Percentiles rank a stretch among this genome's conserved stretches.
phyloP scores from a whole-genome alignment of 371 early-diverging fungal genomes.

The Vairimorpha ceranae region DNA sequence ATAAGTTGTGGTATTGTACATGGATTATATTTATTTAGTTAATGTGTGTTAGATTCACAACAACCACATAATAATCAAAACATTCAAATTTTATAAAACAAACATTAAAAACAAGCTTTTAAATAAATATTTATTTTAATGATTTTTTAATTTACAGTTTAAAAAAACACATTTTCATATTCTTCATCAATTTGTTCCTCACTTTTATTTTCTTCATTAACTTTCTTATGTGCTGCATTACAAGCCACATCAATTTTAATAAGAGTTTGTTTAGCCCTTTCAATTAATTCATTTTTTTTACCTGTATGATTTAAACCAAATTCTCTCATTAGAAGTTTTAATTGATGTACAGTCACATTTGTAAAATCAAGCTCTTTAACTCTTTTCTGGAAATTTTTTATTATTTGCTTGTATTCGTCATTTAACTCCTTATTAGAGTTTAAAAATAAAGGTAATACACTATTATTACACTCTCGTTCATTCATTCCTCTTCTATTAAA shows the following conservation, averaged over 20 bases:
- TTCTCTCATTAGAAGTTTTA: conserved; percentile 61
- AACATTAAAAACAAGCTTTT: too few species aligned
- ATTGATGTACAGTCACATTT: conserved; percentile 60
- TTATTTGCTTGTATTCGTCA: conserved; percentile 47
- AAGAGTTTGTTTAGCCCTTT: conserved; percentile 11
- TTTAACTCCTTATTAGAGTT: conserved; percentile 44
- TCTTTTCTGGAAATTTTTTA: conserved; percentile 41
- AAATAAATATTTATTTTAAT: too few species aligned
- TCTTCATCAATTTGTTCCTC: conserved; percentile 11
- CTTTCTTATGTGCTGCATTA: not conserved
- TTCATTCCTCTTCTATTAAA: conserved; percentile 52
- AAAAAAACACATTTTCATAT: not conserved
- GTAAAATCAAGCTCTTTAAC: conserved; percentile 49
- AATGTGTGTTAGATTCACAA: too few species aligned
- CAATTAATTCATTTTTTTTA: conserved; percentile 59
- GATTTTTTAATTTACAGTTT: not conserved
- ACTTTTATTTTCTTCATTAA: not conserved
- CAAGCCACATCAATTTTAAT: conserved; percentile 13
- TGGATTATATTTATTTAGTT: too few species aligned
- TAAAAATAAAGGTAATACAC: conserved; percentile 56
- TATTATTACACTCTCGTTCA: conserved; percentile 51
- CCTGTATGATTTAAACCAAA: conserved; percentile 62
- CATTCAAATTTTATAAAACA: too few species aligned
- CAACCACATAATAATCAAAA: too few species aligned
- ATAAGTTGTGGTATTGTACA: too few species aligned